Evolutionary conservation across 306 rosid species (phyloP), one percentile per base, ranked within the genome.

Genomic region (Styphnolobium japonicum): DNA sequence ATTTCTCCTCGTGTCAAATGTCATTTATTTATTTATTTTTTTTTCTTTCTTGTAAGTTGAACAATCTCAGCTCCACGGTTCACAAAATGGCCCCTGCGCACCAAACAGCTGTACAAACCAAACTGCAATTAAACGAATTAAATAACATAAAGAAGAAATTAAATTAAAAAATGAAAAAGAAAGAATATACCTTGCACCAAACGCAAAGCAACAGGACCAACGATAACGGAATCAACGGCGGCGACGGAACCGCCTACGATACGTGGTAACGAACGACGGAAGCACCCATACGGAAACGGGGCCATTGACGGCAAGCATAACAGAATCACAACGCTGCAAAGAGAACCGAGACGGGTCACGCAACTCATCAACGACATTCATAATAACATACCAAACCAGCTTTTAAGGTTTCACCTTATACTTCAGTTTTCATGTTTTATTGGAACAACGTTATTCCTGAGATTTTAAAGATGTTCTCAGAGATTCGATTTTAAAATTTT

Each of bases 171-270:
- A 4, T 0, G 5, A 4, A 16, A 60, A 31, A 37, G 73, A 16
- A 7, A 46, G 55, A 67, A 21, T 25, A 74, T 85, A 90, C 94
- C 94, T 92, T 65, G 52, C 62, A 72, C 39, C 51, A 37, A 67
- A 65, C 29, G 74, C 82, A 72, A 52, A 34, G 71, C 71, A 39
- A 80, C 75, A 37, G 36, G 16, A 81, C 68, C 36, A 23, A 75
- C n/a, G 85, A 31, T 48, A 16, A 85, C 87, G 85, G 15, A 27
- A 23, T 40, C 49, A 7, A 85, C 83, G n/a, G 67, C 55, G 1
- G 48, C 57, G 64, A 84, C 82, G 87, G 64, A 73, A 87, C 86
- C n/a, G n/a, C n/a, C n/a, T n/a, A n/a, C n/a, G n/a, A n/a, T n/a
- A n/a, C n/a, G n/a, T n/a, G 36, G 75, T 55, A 21, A 84, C 57